phyloP scores from a whole-genome alignment of 345 rosid genomes.

The Eucalyptus curtisii region DNA sequence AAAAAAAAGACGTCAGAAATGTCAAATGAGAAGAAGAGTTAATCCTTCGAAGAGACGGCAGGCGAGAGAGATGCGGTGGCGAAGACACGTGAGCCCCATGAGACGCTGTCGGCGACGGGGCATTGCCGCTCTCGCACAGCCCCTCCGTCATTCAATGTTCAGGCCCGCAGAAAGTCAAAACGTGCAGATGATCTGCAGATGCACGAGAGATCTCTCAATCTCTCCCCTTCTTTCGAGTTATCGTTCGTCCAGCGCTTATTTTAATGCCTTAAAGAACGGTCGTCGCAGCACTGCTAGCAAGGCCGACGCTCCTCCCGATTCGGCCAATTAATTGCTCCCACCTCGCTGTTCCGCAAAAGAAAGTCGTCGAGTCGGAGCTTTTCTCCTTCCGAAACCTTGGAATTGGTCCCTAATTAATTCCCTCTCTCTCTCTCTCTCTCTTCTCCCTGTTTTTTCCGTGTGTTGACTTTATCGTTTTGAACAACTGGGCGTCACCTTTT shows the following conservation, averaged over 20 bases:
- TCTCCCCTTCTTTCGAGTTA: neutral
- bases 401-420: neutral
- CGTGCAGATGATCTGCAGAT: neutral
- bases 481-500: neutral
- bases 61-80: neutral
- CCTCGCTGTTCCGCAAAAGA: neutral
- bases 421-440: neutral
- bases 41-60: neutral
- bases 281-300: neutral
- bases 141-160: neutral
- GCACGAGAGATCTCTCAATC: neutral
- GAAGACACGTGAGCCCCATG: neutral
- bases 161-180: neutral
- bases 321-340: neutral
- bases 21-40: neutral
- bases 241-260: neutral
- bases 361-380: neutral
- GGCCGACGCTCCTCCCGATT: neutral
- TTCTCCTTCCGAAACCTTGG: neutral
- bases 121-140: neutral
- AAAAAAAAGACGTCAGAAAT: neutral
- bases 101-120: neutral
- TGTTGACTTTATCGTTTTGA: slow-evolving; percentile 1
- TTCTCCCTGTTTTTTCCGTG: neutral
- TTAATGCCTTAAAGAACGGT: neutral